phyloP scores from a whole-genome alignment of 164 flowering plant genomes.

The Protea cynaroides region DNA sequence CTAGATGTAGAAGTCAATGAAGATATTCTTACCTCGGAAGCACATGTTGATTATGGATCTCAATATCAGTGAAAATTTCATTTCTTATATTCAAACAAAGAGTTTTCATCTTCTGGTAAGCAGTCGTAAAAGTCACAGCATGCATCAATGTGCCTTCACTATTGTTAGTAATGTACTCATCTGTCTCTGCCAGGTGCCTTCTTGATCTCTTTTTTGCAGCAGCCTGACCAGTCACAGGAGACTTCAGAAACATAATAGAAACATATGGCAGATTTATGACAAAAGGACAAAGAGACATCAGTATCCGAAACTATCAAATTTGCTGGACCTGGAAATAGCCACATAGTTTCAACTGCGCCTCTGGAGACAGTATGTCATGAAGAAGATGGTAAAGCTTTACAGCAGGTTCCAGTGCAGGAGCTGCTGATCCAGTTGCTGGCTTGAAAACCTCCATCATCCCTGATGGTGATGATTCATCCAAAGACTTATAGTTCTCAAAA shows the following conservation, averaged over 20 bases:
- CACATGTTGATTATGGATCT: constrained; percentile 75
- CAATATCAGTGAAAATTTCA: constrained; percentile 80
- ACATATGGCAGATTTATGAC: not conserved
- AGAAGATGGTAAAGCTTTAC: constrained; percentile 76
- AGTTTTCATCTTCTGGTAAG: constrained; percentile 81
- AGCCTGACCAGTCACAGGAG: constrained; percentile 32
- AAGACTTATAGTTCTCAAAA: constrained; percentile 87
- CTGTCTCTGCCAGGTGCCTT: constrained; percentile 81
- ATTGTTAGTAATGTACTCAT: constrained; percentile 63
- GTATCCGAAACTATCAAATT: not conserved
- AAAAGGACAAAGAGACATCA: constrained; percentile 4
- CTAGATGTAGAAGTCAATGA: not conserved
- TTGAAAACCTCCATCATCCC: constrained; percentile 69
- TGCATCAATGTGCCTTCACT: constrained; percentile 53
- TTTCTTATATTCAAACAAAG: constrained; percentile 69
- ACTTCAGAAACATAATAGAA: not conserved
- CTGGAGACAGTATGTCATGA: constrained; percentile 82
- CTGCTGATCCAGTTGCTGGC: constrained; percentile 74
- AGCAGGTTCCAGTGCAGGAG: constrained; percentile 80
- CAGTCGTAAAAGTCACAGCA: constrained; percentile 52
- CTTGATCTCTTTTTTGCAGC: constrained; percentile 89
- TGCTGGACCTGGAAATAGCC: constrained; percentile 72
- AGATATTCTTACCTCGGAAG: constrained; percentile 67
- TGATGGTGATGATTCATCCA: constrained; percentile 72
- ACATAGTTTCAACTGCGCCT: constrained; percentile 65